Base-by-base conservation (phyloP, 345 rosid species). In the Rhizophora apiculata region DNA sequence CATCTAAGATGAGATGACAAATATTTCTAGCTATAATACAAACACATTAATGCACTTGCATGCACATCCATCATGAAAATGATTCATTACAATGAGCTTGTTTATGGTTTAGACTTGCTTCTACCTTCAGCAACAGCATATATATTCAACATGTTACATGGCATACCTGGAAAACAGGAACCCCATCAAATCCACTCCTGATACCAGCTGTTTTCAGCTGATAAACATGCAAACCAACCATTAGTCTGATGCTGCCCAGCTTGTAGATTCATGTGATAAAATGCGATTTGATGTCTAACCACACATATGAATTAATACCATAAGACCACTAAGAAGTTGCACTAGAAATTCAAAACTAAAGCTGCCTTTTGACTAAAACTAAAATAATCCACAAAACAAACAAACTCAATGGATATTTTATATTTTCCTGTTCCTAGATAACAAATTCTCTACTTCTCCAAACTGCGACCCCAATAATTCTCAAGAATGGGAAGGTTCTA, bases 81-180 rank as follows among this genome's bases (percentile, higher is more conserved):
- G 48, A 13, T 43, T 55, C 4, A 26, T 21, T 21, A 54, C 2
- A 48, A 39, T 29, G 13, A 37, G 26, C 22, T 39, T n/a, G 60
- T 61, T 53, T 24, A 53, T 9, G 6, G 22, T 26, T 18, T 20
- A 18, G n/a, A 29, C 30, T 61, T 43, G 66, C 30, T 37, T 64
- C 54, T n/a, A n/a, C 13, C 26, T 26, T 63, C 36, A 53, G 19
- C 29, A 30, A 62, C 29, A 65, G 27, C 57, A 43, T 13, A 53
- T 30, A 8, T 10, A 60, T 43, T 5, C 18, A 70, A n/a, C 22
- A 24, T 27, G 63, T 24, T 6, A 53, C 30, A 18, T 6, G 59
- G 61, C 76, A 3, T 78, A 94, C 98, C 97, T 94, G 97, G 65
- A 94, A 94, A 69, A 94, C 88, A 3, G 98, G 98, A 79, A 94